Evolutionary conservation across 2,329 filamentous ascomycete species (phyloP).

Genomic region (Sarocladium brachiariae): DNA sequence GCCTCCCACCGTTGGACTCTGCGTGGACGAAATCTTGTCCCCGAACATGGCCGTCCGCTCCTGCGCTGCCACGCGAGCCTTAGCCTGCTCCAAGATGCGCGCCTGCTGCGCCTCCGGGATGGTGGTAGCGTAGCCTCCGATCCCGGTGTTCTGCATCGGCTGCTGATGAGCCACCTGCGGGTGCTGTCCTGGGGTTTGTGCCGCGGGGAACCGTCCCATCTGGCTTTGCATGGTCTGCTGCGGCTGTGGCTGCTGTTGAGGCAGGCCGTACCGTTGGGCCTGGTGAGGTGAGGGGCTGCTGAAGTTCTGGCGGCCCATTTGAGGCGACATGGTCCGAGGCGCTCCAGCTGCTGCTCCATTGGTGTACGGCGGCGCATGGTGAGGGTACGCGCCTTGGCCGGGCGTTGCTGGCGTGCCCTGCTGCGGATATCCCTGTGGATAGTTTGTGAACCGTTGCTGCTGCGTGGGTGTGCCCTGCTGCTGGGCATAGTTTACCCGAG

Average conservation of each 20-base stretch:
- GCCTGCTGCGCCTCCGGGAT: constrained; percentile 44
- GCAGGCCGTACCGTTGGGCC: constrained; percentile 6
- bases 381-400: constrained; percentile 25
- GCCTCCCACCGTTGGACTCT: constrained; percentile 30
- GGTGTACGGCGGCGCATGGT: constrained; percentile 23
- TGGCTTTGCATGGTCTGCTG: constrained; percentile 22
- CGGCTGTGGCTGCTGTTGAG: constrained; percentile 25
- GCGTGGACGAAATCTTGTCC: constrained; percentile 31
- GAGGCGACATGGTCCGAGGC: constrained; percentile 37
- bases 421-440: constrained; percentile 25
- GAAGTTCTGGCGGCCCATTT: constrained; percentile 31
- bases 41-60: constrained; percentile 33
- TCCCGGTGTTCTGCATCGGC: constrained; percentile 27
- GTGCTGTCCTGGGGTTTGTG: constrained; percentile 5
- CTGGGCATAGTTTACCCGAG: constrained; percentile 35
- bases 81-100: constrained; percentile 44
- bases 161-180: constrained; percentile 13
- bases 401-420: constrained; percentile 29
- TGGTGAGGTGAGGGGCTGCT: constrained; percentile 33
- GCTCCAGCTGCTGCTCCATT: constrained; percentile 37
- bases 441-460: constrained; percentile 35
- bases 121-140: constrained; percentile 39
- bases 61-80: constrained; percentile 39
- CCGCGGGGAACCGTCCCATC: constrained; percentile 21
- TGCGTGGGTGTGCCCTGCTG: constrained; percentile 31